phyloP scores from a whole-genome alignment of 805 yeast species.

The Zygotorulaspora danielsina region DNA sequence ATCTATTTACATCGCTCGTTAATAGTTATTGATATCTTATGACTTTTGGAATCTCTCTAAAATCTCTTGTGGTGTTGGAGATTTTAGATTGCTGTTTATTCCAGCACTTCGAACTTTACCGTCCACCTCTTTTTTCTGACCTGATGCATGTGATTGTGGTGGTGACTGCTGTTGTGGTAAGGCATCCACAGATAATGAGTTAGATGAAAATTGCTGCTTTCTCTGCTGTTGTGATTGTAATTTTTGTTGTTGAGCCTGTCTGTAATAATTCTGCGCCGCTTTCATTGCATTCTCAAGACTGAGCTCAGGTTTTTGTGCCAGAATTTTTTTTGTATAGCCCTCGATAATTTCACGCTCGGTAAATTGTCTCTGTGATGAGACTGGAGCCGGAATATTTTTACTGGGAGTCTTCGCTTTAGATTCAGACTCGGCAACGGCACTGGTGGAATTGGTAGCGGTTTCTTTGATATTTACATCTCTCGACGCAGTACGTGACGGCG shows the following conservation, averaged over 20 bases:
- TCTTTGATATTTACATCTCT: conserved; percentile 13
- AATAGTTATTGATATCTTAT: conserved; percentile 4
- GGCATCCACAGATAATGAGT: conserved; percentile 28
- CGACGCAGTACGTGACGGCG: conserved; percentile 10
- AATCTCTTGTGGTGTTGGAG: conserved; percentile 36
- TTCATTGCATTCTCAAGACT: conserved; percentile 33
- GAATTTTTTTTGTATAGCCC: conserved; percentile 30
- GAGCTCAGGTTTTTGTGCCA: conserved; percentile 32
- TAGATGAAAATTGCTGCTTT: conserved; percentile 16
- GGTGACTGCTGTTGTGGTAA: conserved; percentile 22
- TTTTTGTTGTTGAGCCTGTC: conserved; percentile 17
- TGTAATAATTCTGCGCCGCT: conserved; percentile 34
- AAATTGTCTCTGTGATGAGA: conserved; percentile 16
- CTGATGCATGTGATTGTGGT: conserved; percentile 9
- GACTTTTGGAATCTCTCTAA: conserved; percentile 35
- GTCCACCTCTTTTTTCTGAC: conserved; percentile 2
- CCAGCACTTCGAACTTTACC: conserved; percentile 1
- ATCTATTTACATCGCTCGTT: not conserved
- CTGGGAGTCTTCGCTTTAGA: conserved; percentile 10
- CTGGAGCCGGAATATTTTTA: conserved; percentile 17
- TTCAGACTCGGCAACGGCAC: conserved; percentile 6
- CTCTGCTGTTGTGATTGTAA: conserved; percentile 25
- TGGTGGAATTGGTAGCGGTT: conserved; percentile 15
- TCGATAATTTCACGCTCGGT: conserved; percentile 32
- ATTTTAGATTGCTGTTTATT: conserved; percentile 19